Base-by-base conservation (phyloP, 2,329 filamentous ascomycete genomes). In the Claviceps monticola region DNA sequence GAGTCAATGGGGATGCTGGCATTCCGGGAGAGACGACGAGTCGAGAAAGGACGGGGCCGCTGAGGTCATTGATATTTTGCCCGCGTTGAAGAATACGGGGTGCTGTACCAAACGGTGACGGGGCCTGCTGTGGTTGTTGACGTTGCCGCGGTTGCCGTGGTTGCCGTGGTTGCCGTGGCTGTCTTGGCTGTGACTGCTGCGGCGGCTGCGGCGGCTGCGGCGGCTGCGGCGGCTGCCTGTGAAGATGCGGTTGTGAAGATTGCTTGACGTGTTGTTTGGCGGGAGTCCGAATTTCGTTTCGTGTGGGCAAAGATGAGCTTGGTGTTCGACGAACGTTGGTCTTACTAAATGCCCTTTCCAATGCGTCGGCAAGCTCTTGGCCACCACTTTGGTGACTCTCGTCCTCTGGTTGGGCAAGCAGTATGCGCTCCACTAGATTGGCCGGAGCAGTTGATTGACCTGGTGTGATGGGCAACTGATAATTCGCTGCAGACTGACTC, bases 1-100 rank as follows among this genome's bases (percentile, higher is more conserved):
- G 44, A 13, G 54, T 55, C 37, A 59, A 57, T 4, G 60, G 51
- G 2, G 59, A 60, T 6, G 57, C 44, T 48, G 59, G 59, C 11
- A 57, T 42, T 48, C 59, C 60, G 3, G 62, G 54, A 45, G 61
- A 58, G 2, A 53, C 53, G 17, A 48, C 42, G 8, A 50, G 56
- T 8, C 55, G 47, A 6, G 8, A 17, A 5, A 9, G 34, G 13
- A 23, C 14, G 6, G 21, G 19, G n/a, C 16, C 34, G 11, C 7
- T 17, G 55, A 60, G 48, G 19, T 60, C 56, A 14, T 58, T 54
- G 5, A 64, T 56, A n/a, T 51, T 53, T 51, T 68, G 65, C 29
- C 64, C 66, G 17, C 66, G 58, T 51, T 67, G 64, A 23, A 68
- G 65, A 42, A 68, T 67, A n/a, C 64, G 65, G 17, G 59, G 56